Percentiles rank a stretch among this genome's conserved stretches.
phyloP scores from a whole-genome alignment of 1,139 yeast species.

The Scheffersomyces titani region DNA sequence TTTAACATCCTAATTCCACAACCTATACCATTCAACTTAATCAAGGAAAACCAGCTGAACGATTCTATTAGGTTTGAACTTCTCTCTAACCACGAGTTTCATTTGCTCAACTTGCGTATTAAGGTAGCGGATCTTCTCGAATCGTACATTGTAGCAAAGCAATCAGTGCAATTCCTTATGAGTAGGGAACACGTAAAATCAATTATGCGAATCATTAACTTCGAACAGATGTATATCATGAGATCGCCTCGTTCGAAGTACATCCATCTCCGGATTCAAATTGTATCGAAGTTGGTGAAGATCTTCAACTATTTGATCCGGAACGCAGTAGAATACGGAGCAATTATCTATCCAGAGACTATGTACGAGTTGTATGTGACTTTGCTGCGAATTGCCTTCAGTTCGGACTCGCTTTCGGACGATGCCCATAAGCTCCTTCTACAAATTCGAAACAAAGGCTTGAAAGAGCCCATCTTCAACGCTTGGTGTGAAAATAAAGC shows the following conservation, averaged over 20 bases:
- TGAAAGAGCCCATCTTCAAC: conserved; percentile 37
- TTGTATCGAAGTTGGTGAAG: conserved; percentile 40
- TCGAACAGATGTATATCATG: conserved; percentile 51
- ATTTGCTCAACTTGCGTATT: conserved; percentile 38
- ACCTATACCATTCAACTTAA: conserved; percentile 25
- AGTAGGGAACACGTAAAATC: conserved; percentile 42
- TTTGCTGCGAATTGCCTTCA: conserved; percentile 59
- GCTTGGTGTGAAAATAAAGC: conserved; percentile 43
- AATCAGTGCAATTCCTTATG: conserved; percentile 30
- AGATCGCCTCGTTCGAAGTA: conserved; percentile 49
- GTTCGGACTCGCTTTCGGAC: conserved; percentile 39
- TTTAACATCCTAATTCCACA: conserved; percentile 31
- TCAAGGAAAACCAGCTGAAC: conserved; percentile 6
- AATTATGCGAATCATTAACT: conserved; percentile 48
- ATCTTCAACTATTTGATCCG: conserved; percentile 35
- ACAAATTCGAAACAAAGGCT: conserved; percentile 25
- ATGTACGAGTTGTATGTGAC: conserved; percentile 52
- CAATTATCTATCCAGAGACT: conserved; percentile 42
- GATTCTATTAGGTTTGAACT: conserved; percentile 15
- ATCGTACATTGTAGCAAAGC: conserved; percentile 35
- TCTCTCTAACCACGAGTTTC: conserved; percentile 43
- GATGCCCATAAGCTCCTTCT: conserved; percentile 37
- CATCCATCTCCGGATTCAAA: conserved; percentile 40
- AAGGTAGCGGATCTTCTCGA: conserved; percentile 49
- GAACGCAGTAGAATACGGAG: conserved; percentile 31